Evolutionary conservation across 169 alveolate genomes (phyloP).

Genomic region (Cryptosporidium baileyi): DNA sequence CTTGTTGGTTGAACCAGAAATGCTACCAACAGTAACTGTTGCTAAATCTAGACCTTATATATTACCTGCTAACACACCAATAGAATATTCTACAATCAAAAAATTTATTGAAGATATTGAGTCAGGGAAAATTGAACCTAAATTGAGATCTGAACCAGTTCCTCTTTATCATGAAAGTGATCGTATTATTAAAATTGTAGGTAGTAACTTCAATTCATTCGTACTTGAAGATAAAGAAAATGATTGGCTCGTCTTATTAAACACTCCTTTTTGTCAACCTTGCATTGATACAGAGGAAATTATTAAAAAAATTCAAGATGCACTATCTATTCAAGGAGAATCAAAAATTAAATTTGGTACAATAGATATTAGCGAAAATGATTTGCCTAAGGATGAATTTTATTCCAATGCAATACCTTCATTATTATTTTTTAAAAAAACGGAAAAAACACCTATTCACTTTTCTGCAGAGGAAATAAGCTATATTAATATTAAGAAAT

Average conservation of each 20-base stretch:
- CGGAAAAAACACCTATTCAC: neutral
- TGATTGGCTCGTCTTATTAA: constrained; percentile 49
- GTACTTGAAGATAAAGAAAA: constrained; percentile 21
- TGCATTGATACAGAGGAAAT: constrained; percentile 60
- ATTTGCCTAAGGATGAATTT: constrained; percentile 58
- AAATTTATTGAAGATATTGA: constrained; percentile 38
- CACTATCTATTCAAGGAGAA: neutral
- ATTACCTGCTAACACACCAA: constrained; percentile 57
- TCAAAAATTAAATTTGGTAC: constrained; percentile 35
- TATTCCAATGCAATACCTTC: constrained; percentile 53
- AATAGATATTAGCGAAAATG: constrained; percentile 60
- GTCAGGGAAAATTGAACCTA: constrained; percentile 17
- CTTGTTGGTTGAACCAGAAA: constrained; percentile 62
- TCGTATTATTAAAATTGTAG: constrained; percentile 1
- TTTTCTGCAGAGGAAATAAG: constrained; percentile 42
- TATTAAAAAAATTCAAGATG: constrained; percentile 12
- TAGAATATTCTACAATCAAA: constrained; percentile 30
- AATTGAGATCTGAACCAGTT: constrained; percentile 62
- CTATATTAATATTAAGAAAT: constrained; percentile 29
- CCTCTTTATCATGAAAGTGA: constrained; percentile 24
- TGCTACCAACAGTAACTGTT: constrained; percentile 64
- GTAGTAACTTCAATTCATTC: constrained; percentile 27
- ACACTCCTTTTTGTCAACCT: constrained; percentile 68
- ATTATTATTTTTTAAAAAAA: neutral
- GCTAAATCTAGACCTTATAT: constrained; percentile 65